A percentile compares a stretch with the other conserved stretches of the same genome.
Conservation (phyloP, 2,329 filamentous ascomycete genomes). For the Grosmannia penicillata region DNA sequence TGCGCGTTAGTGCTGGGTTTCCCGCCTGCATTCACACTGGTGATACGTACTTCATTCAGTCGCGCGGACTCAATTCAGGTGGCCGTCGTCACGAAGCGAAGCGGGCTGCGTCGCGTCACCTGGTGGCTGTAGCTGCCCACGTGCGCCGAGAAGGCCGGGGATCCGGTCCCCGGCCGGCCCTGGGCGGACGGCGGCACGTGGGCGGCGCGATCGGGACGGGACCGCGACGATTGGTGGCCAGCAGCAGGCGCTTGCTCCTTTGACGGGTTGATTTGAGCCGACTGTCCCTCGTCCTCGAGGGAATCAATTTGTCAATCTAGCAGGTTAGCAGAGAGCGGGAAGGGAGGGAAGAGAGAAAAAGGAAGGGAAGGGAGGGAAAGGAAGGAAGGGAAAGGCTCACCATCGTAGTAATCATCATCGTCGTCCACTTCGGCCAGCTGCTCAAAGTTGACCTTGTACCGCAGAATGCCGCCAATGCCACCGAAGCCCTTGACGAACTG, state of each 20-base stretch:
- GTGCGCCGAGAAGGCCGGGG: slow-evolving; percentile 21
- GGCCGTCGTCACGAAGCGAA: slow-evolving; percentile 53
- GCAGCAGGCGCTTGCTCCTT: not conserved
- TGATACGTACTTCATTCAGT: not conserved
- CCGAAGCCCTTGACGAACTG: slow-evolving; percentile 99
- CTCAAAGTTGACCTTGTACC: slow-evolving; percentile 99
- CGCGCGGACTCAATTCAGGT: slow-evolving; percentile 28
- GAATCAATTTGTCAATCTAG: slow-evolving; percentile 81
- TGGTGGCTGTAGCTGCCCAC: slow-evolving; percentile 30
- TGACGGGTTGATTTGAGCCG: slow-evolving; percentile 43
- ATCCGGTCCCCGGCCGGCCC: slow-evolving; percentile 23
- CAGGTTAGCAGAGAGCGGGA: not conserved
- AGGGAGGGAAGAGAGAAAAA: not conserved
- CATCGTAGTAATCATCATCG: slow-evolving; percentile 83
- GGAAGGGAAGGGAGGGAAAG: not conserved
- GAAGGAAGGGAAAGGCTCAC: slow-evolving; percentile 14
- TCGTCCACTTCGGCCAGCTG: slow-evolving; percentile 86
- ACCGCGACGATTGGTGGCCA: slow-evolving; percentile 6
- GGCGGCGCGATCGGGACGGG: slow-evolving; percentile 1
- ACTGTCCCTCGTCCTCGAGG: slow-evolving; percentile 73
- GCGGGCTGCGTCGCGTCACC: slow-evolving; percentile 49
- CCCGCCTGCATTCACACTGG: too few relatives aligned
- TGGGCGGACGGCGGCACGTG: slow-evolving; percentile 21
- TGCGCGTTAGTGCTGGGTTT: too few relatives aligned
- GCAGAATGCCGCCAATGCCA: slow-evolving; percentile 91